Conservation (phyloP, 176 grass and related monocot species). For the Avena sativa region DNA sequence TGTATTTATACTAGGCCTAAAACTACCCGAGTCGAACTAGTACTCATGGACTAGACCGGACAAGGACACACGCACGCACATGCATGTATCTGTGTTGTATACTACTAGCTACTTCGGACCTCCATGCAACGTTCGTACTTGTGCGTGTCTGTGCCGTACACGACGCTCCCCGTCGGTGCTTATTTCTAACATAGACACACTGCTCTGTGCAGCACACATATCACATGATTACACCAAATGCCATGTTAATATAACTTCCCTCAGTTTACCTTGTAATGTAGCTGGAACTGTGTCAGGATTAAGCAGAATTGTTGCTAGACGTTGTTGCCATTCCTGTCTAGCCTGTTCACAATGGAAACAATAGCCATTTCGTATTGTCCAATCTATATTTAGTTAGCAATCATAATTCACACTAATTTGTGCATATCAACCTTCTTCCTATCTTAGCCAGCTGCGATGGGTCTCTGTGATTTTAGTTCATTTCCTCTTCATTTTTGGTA, state of each 20-base stretch:
- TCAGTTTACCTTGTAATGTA: constrained; percentile 31
- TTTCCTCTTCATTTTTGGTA: constrained; percentile 14
- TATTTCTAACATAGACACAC: no score
- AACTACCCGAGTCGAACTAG: no score
- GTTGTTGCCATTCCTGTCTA: constrained; percentile 25
- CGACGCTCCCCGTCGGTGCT: no score
- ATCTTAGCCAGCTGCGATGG: neutral
- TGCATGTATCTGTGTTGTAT: no score
- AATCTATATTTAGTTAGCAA: constrained; percentile 17
- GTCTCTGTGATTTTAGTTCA: constrained; percentile 3
- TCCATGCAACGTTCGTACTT: no score
- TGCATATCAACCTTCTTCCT: constrained; percentile 11
- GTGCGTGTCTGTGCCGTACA: no score
- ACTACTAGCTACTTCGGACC: no score
- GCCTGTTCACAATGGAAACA: neutral
- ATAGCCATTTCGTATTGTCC: neutral
- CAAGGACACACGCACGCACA: no score
- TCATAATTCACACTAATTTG: neutral
- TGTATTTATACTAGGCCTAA: no score
- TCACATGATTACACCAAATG: neutral
- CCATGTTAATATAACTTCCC: neutral
- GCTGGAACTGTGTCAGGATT: neutral
- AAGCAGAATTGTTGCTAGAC: neutral
- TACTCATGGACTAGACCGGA: no score
- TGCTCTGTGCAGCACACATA: neutral